These are phyloP conservation scores for Botrytis pseudocinerea DNA, from an alignment of 2,329 filamentous ascomycete species.

Conservation along the genomic window DNA sequence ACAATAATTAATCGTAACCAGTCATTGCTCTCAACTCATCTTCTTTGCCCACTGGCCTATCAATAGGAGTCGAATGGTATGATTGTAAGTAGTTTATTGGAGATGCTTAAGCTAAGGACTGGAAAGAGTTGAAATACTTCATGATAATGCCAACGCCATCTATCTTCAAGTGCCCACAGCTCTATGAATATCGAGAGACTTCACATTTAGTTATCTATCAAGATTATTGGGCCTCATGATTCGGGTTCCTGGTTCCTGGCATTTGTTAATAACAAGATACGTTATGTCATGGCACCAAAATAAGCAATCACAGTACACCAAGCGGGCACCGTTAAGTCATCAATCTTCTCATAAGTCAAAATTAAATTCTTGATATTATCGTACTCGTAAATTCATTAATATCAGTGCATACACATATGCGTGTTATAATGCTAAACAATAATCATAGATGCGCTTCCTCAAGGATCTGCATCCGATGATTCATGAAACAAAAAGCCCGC, in stretches of 20 bases:
- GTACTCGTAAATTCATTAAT: conserved; percentile 3
- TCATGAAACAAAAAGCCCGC: background rate
- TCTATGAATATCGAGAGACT: background rate
- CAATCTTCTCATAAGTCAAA: background rate
- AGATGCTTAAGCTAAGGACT: background rate
- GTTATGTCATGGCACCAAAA: background rate
- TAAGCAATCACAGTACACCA: too few species aligned
- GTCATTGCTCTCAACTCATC: fast-evolving
- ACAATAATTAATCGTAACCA: background rate
- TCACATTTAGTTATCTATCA: background rate
- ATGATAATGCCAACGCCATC: background rate
- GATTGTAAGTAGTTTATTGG: background rate
- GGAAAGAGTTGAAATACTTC: background rate
- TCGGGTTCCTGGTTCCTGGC: background rate
- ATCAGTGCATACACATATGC: background rate
- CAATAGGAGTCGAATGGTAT: fast-evolving
- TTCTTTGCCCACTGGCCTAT: background rate
- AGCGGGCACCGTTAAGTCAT: background rate
- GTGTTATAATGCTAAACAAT: background rate
- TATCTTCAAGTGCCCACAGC: background rate
- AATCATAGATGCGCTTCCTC: background rate
- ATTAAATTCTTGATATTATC: background rate
- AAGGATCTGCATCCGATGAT: background rate
- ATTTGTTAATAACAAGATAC: background rate
- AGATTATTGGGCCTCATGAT: background rate